Percentiles rank a stretch among this genome's conserved stretches.
phyloP scores from a whole-genome alignment of 148 eudicot genomes.

The Arbutus unedo region DNA sequence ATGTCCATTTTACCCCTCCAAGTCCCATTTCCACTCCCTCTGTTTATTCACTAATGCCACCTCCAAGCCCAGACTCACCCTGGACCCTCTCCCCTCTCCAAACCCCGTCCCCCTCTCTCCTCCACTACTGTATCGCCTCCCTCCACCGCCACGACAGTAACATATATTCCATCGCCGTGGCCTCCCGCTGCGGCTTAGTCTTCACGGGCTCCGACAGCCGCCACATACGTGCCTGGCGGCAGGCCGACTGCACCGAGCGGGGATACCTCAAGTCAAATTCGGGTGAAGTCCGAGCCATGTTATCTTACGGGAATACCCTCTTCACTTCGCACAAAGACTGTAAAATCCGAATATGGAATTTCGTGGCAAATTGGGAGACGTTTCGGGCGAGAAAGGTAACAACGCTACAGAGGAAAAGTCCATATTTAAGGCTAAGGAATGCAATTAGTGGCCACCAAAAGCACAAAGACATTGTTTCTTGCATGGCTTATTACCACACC shows the following conservation, averaged over 20 bases:
- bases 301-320: constrained; percentile 35
- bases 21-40: constrained; percentile 6
- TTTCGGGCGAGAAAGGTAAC: constrained; percentile 33
- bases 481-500: constrained; percentile 54
- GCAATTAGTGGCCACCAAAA: constrained; percentile 4
- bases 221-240: constrained; percentile 47
- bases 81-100: constrained; percentile 50
- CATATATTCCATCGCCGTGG: constrained; percentile 35
- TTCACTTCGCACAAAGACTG: constrained; percentile 48
- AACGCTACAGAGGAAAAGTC: constrained; percentile 31
- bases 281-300: constrained; percentile 41
- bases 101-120: constrained; percentile 36
- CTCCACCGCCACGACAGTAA: constrained; percentile 45
- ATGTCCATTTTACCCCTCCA: constrained; percentile 21
- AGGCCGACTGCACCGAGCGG: constrained; percentile 36
- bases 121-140: constrained; percentile 51
- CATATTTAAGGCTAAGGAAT: constrained; percentile 11
- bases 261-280: constrained; percentile 37
- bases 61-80: constrained; percentile 43
- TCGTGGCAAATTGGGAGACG: constrained; percentile 12
- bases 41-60: constrained; percentile 23
- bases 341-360: constrained; percentile 39
- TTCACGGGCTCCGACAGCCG: constrained; percentile 47
- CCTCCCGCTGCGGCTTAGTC: constrained; percentile 17
- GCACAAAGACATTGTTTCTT: constrained; percentile 45